Base-by-base conservation (phyloP, 2,329 filamentous ascomycete genomes). In the Pseudonectria foliicola region DNA sequence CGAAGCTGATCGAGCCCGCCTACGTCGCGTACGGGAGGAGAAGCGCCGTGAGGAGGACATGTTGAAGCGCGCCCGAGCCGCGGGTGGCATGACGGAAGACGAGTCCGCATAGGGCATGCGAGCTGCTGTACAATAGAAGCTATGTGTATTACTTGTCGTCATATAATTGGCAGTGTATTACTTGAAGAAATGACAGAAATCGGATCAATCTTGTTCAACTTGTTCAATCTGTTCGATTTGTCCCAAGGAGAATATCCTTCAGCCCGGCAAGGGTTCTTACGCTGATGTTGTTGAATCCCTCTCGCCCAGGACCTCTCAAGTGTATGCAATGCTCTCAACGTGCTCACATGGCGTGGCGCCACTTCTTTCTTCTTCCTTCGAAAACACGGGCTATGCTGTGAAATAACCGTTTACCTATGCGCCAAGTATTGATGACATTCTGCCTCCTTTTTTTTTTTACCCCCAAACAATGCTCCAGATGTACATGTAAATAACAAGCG, bases 11-110 rank as follows among this genome's bases (percentile, higher is more conserved):
- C 66, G 75, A 13, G 66, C 69, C 43, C 61, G 70, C 37, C 66
- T 73, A 43, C 60, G 62, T 51, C 69, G 70, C 46, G 65, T 70
- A 36, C 63, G 74, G 41, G 67, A 72, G 24, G 71, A 72, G 56
- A 69, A 71, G 63, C 74, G 74, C 62, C 71, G 69, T 52, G 78
- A 86, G 61, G 69, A 76, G 60, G 73, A 61, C 16, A 63, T 67
- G 61, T 33, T 67, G 44, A 61, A 58, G 55, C 53, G 57, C 40
- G 64, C 64, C 18, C 52, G 61, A 29, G 62, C 55, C n/a, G 59
- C 57, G 18, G 58, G 57, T 25, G 61, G 59, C n/a, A 45, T 60
- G 45, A 50, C 46, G 2, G 60, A 62, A 28, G 51, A 59, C 24
- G 54, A 61, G 31, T 52, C 53, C 30, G 44, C 44, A 18, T 57